Evolutionary conservation across 1,139 yeast genomes (phyloP).

Genomic region (Kodamaea sp.): DNA sequence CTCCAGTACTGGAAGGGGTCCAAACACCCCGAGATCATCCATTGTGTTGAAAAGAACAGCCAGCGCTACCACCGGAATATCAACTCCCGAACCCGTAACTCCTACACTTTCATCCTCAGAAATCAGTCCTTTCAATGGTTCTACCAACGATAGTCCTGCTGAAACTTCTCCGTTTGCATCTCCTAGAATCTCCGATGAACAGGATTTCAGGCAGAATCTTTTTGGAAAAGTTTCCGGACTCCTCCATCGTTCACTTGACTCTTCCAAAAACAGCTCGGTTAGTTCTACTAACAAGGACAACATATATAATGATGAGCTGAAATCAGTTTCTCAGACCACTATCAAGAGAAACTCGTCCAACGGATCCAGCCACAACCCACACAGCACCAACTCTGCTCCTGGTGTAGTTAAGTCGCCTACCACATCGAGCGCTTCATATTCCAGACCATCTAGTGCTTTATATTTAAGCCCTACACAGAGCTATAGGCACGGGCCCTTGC

Average conservation of each 20-base stretch:
- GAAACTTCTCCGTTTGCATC: slow-evolving; percentile 11
- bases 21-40: slow-evolving; percentile 7
- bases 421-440: neutral
- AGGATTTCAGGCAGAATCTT: slow-evolving; percentile 25
- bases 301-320: slow-evolving; percentile 5
- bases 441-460: neutral
- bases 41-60: slow-evolving; percentile 11
- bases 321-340: slow-evolving; percentile 4
- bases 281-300: slow-evolving; percentile 11
- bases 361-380: neutral
- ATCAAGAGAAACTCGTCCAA: slow-evolving; percentile 2
- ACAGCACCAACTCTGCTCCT: slow-evolving; percentile 2
- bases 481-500: neutral
- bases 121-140: neutral
- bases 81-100: slow-evolving; percentile 17
- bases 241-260: slow-evolving; percentile 23
- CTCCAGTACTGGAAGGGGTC: neutral
- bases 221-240: slow-evolving; percentile 38
- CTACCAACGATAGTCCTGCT: slow-evolving; percentile 4
- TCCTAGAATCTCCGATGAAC: slow-evolving; percentile 14
- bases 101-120: slow-evolving; percentile 15
- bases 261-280: slow-evolving; percentile 12
- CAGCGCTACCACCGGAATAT: slow-evolving; percentile 16
- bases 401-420: slow-evolving; percentile 3
- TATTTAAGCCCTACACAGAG: neutral